Evolutionary conservation across 176 grass and related monocot species (phyloP).

Genomic region (Carex parvula): DNA sequence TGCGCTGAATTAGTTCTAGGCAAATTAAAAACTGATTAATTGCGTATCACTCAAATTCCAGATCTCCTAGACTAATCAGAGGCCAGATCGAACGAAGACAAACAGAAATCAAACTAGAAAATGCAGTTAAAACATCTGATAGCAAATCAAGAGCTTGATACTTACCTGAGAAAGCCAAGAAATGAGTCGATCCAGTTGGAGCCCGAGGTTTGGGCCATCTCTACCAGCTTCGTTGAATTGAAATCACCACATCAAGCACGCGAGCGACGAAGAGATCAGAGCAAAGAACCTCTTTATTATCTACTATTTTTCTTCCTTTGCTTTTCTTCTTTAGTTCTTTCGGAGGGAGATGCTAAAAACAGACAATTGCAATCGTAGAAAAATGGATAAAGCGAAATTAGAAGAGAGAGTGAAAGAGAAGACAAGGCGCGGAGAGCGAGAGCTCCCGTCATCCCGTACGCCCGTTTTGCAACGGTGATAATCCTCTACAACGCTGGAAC

Average conservation of each 20-base stretch:
- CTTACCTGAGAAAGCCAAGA: slow-evolving; percentile 13
- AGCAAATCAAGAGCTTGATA: background rate
- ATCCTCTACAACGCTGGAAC: background rate
- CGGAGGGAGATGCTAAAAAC: background rate
- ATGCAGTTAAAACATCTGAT: background rate
- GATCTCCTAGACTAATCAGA: background rate
- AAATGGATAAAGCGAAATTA: background rate
- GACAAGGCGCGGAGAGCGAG: background rate
- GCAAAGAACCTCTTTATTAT: background rate
- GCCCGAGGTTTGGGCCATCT: slow-evolving; percentile 9
- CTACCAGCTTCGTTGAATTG: background rate
- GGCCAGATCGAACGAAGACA: background rate
- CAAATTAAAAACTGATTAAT: slow-evolving; percentile 14
- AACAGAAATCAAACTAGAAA: slow-evolving; percentile 2
- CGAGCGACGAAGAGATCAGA: background rate
- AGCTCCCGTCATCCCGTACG: background rate
- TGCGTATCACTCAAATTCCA: background rate
- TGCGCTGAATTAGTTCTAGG: slow-evolving; percentile 27
- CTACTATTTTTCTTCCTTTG: background rate
- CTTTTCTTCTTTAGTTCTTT: background rate
- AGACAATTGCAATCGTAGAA: background rate
- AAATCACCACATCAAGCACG: slow-evolving; percentile 1
- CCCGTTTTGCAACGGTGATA: background rate
- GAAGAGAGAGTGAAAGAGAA: background rate
- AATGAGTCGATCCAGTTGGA: slow-evolving; percentile 12